Base-by-base conservation (phyloP, 1,139 yeast species). In the Taphrina betulina region DNA sequence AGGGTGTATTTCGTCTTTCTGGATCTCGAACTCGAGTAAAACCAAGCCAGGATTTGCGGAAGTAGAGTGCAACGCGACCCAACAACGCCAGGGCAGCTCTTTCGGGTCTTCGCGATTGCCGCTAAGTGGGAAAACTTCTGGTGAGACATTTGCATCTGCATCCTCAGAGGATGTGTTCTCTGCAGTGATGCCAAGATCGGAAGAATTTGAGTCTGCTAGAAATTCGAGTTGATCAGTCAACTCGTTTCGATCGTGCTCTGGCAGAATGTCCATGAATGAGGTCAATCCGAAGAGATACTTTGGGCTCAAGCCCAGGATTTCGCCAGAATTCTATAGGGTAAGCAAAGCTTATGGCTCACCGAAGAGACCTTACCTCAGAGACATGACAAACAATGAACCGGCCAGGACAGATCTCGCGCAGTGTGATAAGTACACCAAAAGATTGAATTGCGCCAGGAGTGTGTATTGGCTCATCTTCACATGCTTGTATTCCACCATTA, bases 381-480 rank as follows among this genome's bases (percentile, higher is more conserved):
- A 40, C 54, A 24, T 38, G 53, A n/a, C 33, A 37, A 7, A 45
- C 53, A 17, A 22, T 26, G 19, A 37, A 26, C 24, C 40, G 20
- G 3, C 23, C 19, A 2, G 17, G n/a, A 14, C 50, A 38, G 3
- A 19, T 22, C 20, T 44, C 41, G 3, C 50, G 37, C 19, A 53
- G 28, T 5, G 57, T 42, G n/a, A 53, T 20, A 8, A 53, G 19
- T 5, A 38, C 52, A 16, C 57, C 57, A 12, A 53, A 53, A 14
- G 44, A 29, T 26, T 53, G 57, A 2, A 53, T 35, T 4, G 52
- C 53, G 7, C 57, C 57, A 1, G 57, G 57, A 12, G 38, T 45
- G 31, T 53, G 57, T 12, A 53, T 53, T 12, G 57, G 57, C 26
- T 53, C 57, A 22, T 53, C 57, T 44, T 53, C 57, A 23, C 57